These are phyloP conservation scores for Digitaria exilis DNA, from an alignment of 202 grass and related monocot species.

Conservation along the genomic window DNA sequence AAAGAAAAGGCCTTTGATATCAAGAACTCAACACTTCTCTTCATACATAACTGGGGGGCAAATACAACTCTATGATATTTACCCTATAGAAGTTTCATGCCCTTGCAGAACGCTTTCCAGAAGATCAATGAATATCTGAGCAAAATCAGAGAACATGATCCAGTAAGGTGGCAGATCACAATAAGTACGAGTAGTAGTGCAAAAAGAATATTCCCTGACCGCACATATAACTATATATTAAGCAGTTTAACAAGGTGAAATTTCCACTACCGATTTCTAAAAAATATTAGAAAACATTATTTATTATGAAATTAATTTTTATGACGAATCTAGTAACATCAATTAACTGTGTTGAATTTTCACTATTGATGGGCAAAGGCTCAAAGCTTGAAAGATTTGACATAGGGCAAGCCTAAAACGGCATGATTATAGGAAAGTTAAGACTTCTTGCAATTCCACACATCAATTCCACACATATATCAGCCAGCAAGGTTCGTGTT, in stretches of 20 bases:
- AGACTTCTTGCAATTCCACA: background rate
- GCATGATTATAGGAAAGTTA: background rate
- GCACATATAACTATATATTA: background rate
- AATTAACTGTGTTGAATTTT: background rate
- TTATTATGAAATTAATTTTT: background rate
- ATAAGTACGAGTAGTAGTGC: background rate
- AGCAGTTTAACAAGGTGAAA: background rate
- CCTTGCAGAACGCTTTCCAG: slow-evolving; percentile 84
- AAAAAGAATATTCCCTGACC: background rate
- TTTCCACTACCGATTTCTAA: background rate
- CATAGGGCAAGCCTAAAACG: background rate
- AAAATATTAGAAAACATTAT: background rate
- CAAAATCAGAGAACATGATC: slow-evolving; percentile 24
- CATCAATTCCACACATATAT: slow-evolving; percentile 13
- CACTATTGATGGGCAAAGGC: background rate
- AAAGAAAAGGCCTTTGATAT: background rate
- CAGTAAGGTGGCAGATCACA: slow-evolving; percentile 12
- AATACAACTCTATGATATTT: slow-evolving; percentile 37
- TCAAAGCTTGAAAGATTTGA: background rate
- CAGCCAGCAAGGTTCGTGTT: background rate
- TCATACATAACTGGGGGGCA: slow-evolving; percentile 3
- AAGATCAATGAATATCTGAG: slow-evolving; percentile 84
- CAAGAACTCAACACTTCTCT: background rate
- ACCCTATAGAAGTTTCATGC: slow-evolving; percentile 75
- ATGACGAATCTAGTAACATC: background rate